Percentiles rank a stretch among this genome's conserved stretches.
Conservation (phyloP, 768 basidiomycete species). For the Lepiota venenata region DNA sequence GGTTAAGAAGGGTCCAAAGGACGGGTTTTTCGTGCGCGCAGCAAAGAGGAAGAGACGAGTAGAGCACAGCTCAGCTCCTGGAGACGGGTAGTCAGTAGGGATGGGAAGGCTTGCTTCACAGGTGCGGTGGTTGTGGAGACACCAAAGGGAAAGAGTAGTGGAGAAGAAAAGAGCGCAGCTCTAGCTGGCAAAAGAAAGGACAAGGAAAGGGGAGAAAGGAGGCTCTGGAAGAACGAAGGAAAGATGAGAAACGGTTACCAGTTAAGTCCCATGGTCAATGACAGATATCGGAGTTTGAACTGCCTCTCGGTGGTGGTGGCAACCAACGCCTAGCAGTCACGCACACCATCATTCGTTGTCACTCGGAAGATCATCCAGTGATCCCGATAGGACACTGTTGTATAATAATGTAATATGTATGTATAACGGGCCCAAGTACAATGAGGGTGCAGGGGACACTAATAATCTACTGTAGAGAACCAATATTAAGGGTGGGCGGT, state of each 20-base stretch:
- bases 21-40: constrained; percentile 18
- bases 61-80: constrained; percentile 4
- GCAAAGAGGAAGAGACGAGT: constrained; percentile 15
- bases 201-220: constrained; percentile 20
- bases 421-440: not conserved
- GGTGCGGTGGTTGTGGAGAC: not conserved
- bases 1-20: constrained; percentile 13
- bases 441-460: not conserved
- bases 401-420: not conserved
- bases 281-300: constrained; percentile 20
- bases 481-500: constrained; percentile 4
- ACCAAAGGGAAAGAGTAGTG: constrained; percentile 1
- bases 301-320: constrained; percentile 2
- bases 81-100: constrained; percentile 5
- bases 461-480: not conserved
- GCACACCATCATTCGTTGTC: constrained; percentile 6
- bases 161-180: constrained; percentile 32
- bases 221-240: constrained; percentile 16
- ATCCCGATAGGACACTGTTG: not conserved
- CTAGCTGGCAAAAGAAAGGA: constrained; percentile 21
- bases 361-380: not conserved
- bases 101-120: constrained; percentile 20
- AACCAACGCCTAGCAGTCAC: constrained; percentile 14
- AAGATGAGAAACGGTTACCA: constrained; percentile 16
- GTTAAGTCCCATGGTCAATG: not conserved